Percentiles rank a stretch among this genome's conserved stretches.
Conservation (phyloP, 108 stramenopile species). For the Skeletonema menzelii region DNA sequence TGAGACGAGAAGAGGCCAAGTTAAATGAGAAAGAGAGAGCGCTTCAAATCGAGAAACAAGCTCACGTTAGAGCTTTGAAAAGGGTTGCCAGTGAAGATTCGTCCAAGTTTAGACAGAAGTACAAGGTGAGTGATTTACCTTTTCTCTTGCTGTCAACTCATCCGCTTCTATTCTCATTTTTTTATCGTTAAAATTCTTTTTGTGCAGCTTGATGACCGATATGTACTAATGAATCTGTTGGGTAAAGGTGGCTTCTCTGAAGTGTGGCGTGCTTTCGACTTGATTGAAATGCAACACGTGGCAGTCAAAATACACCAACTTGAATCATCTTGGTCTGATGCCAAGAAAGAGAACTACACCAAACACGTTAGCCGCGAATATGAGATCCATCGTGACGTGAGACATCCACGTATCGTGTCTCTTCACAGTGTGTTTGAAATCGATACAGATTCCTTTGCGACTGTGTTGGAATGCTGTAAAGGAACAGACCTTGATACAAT, state of each 20-base stretch:
- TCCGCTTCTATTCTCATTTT: neutral
- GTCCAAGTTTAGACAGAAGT: constrained; percentile 66
- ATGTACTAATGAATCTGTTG: constrained; percentile 86
- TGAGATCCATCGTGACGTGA: constrained; percentile 93
- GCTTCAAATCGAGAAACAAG: constrained; percentile 70
- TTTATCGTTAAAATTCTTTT: neutral
- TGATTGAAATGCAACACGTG: constrained; percentile 79
- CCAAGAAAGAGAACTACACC: constrained; percentile 95
- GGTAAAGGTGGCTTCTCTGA: constrained; percentile 99
- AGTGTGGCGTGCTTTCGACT: constrained; percentile 97
- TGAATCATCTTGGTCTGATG: constrained; percentile 93
- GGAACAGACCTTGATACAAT: constrained; percentile 93
- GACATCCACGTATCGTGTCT: constrained; percentile 96
- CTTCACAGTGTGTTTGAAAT: constrained; percentile 99
- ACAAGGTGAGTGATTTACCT: constrained; percentile 56
- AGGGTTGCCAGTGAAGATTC: constrained; percentile 83
- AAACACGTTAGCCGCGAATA: constrained; percentile 98
- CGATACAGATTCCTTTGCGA: constrained; percentile 95
- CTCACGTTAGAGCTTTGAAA: constrained; percentile 76
- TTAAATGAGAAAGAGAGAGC: constrained; percentile 65
- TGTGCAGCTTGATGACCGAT: constrained; percentile 84
- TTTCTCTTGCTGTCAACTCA: neutral
- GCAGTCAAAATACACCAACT: constrained; percentile 99
- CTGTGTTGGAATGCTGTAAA: constrained; percentile 95
- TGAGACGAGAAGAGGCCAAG: constrained; percentile 57